Conservation (phyloP, 306 rosid genomes). For the Rubus idaeus region DNA sequence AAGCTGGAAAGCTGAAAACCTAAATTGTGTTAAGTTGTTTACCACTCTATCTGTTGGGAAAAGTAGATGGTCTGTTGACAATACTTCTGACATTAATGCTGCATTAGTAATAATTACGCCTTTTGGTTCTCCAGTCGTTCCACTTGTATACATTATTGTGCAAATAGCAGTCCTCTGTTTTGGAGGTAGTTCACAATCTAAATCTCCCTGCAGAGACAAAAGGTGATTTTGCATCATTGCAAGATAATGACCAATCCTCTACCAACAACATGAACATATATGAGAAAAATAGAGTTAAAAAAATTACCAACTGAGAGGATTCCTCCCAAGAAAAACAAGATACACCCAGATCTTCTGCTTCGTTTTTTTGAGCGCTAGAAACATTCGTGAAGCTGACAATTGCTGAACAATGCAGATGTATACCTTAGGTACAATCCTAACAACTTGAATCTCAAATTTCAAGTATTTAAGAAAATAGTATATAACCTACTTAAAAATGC, state of each 20-base stretch:
- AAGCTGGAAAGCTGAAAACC: background rate
- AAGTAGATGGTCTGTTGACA: slow-evolving; percentile 70
- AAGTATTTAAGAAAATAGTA: slow-evolving; percentile 11
- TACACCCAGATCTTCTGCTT: slow-evolving; percentile 69
- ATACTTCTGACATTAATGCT: slow-evolving; percentile 71
- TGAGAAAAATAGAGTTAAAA: slow-evolving; percentile 12
- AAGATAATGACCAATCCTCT: background rate
- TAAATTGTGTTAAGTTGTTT: slow-evolving; percentile 15
- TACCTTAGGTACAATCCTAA: slow-evolving; percentile 15
- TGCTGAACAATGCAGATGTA: slow-evolving; percentile 44
- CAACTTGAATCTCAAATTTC: slow-evolving; percentile 8
- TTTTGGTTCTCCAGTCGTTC: slow-evolving; percentile 98
- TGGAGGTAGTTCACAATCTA: slow-evolving; percentile 54
- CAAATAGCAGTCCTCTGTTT: slow-evolving; percentile 58
- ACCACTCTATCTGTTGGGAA: slow-evolving; percentile 70
- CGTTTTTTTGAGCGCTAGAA: slow-evolving; percentile 68
- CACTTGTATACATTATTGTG: slow-evolving; percentile 95
- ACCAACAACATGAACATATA: slow-evolving; percentile 2
- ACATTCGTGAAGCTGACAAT: slow-evolving; percentile 71
- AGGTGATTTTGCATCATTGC: background rate
- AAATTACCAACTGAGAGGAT: slow-evolving; percentile 72
- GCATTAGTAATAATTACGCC: slow-evolving; percentile 74
- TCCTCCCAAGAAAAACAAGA: slow-evolving; percentile 87
- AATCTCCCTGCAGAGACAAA: slow-evolving; percentile 49
- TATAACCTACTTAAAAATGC: slow-evolving; percentile 61